Conservation (phyloP, 352 stramenopile species). For the Phytopythium mirpurense region DNA sequence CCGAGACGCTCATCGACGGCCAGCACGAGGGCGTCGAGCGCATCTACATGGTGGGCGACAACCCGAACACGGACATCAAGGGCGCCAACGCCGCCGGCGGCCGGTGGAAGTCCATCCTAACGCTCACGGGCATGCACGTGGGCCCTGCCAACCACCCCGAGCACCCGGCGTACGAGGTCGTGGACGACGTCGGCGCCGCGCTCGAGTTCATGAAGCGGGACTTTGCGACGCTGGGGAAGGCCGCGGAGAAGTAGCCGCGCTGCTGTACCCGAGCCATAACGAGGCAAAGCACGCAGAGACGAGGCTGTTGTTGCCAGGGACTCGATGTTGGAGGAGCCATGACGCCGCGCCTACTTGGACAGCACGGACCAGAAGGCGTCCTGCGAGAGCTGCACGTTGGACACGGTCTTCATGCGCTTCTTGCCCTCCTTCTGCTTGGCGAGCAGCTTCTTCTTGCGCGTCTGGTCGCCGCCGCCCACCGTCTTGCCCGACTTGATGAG, state of each 20-base stretch:
- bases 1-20: conserved; percentile 66
- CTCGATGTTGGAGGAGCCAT: too few relatives aligned
- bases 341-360: conserved; percentile 77
- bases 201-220: conserved; percentile 78
- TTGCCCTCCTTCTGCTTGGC: conserved; percentile 99
- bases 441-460: conserved; percentile 98
- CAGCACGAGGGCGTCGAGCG: conserved; percentile 59
- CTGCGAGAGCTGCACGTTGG: conserved; percentile 96
- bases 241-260: conserved; percentile 5
- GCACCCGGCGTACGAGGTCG: conserved; percentile 62
- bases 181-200: conserved; percentile 60
- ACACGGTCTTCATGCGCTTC: conserved; percentile 94
- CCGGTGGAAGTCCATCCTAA: conserved; percentile 82
- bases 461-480: conserved; percentile 96
- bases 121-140: conserved; percentile 76
- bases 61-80: conserved; percentile 78
- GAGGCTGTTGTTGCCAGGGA: neutral
- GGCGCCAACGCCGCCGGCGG: conserved; percentile 67
- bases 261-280: neutral
- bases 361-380: conserved; percentile 98
- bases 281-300: neutral
- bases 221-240: conserved; percentile 32
- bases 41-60: conserved; percentile 88
- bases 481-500: conserved; percentile 94
- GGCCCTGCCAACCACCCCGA: conserved; percentile 61